Percentiles rank a stretch among this genome's conserved stretches.
Evolutionary conservation across 257 asterid genomes (phyloP).

Genomic region (Rauvolfia tetraphylla): DNA sequence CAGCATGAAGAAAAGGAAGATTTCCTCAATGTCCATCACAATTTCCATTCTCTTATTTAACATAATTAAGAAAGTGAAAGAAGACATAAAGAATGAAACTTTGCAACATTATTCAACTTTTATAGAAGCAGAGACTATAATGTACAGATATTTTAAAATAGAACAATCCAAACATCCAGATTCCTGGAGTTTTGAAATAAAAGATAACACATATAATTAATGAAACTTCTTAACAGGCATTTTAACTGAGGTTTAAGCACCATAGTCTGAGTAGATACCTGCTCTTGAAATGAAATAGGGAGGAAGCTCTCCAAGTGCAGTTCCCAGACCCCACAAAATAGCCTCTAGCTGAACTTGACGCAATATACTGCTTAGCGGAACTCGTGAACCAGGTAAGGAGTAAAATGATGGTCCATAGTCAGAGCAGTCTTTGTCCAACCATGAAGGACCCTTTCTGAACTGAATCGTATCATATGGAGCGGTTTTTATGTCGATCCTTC

Average conservation of each 20-base stretch:
- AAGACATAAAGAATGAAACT: not conserved
- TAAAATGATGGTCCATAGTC: slow-evolving; percentile 27
- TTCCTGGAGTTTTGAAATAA: not conserved
- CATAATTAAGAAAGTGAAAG: not conserved
- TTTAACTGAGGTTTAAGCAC: not conserved
- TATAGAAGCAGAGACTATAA: not conserved
- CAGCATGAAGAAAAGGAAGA: not conserved
- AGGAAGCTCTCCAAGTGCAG: slow-evolving; percentile 42
- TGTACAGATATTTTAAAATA: not conserved
- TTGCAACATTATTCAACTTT: not conserved
- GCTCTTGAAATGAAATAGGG: slow-evolving; percentile 40
- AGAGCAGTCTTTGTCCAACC: slow-evolving; percentile 34
- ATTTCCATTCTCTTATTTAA: not conserved
- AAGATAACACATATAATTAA: not conserved
- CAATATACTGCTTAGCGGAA: slow-evolving; percentile 32
- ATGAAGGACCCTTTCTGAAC: slow-evolving; percentile 33
- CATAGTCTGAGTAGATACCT: slow-evolving; percentile 12
- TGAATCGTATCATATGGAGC: slow-evolving; percentile 38
- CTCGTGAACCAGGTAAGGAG: slow-evolving; percentile 23
- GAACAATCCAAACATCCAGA: not conserved
- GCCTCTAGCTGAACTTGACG: slow-evolving; percentile 34
- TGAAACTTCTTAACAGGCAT: not conserved
- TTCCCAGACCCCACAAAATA: slow-evolving; percentile 36
- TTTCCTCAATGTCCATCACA: not conserved
- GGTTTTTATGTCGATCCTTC: slow-evolving; percentile 34